Evolutionary conservation across 257 asterid species (phyloP), one percentile per base, ranked within the genome.

Genomic region (Capsicum pubescens): DNA sequence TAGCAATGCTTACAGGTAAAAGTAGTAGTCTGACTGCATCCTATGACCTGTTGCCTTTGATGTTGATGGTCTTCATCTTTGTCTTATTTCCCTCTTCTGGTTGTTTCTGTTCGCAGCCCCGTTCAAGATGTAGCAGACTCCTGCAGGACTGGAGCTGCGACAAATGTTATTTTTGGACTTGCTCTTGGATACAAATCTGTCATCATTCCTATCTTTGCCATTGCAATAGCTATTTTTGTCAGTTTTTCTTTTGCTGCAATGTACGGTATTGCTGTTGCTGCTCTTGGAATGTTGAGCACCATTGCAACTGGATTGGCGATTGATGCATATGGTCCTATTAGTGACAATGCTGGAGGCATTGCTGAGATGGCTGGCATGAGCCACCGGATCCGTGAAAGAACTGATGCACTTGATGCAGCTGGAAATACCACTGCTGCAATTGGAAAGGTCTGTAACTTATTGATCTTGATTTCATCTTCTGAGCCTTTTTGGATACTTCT

Each of bases 351-450:
- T 68, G 98, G 98, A 58, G 98, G 98, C 59, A 95, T 95, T 35
- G 98, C 98, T 84, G 97, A 95, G 92, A 95, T 95, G 98, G 98
- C 98, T 71, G 97, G 98, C 44, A 95, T 95, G 98, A 95, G 95
- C 89, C 98, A 92, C 91, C 87, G 89, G 61, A 95, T 95, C 76
- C 94, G 98, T 64, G 98, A 93, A 90, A 89, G 98, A 87, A 95
- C 98, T 21, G 98, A 95, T 85, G 98, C 98, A 77, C 98, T 95
- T 66, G 98, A 95, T 90, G 97, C 98, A 79, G 98, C 98, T 85
- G 98, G 98, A 19, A 95, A 95, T 84, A 95, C 98, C 83, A 95
- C 98, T 69, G 98, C 98, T 83, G 98, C 98, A 9, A 95, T 95
- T 46, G 98, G 98, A 74, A 95, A 95, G 97, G 98, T 93, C 44